phyloP scores from a whole-genome alignment of 345 rosid genomes.

The Dimocarpus longan region DNA sequence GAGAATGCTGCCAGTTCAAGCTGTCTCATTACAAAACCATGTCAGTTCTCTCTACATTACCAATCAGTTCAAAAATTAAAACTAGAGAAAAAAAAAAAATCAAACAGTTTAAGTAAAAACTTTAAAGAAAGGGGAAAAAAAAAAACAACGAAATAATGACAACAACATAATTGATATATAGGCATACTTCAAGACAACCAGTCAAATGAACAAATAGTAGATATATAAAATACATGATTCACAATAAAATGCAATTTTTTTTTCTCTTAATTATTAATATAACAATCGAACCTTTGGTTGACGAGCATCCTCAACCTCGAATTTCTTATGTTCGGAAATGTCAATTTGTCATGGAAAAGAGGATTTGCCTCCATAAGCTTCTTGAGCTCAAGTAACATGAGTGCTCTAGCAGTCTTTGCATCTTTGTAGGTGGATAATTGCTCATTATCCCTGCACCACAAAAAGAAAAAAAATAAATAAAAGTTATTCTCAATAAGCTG shows the following conservation, averaged over 20 bases:
- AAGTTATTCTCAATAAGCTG: conserved; percentile 11
- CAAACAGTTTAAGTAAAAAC: background rate
- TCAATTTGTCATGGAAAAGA: conserved; percentile 40
- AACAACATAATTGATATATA: background rate
- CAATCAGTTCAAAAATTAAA: background rate
- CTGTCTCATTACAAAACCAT: conserved; percentile 30
- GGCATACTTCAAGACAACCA: background rate
- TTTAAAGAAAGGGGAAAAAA: background rate
- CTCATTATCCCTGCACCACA: conserved; percentile 40
- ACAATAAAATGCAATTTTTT: background rate
- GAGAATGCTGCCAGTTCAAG: conserved; percentile 53
- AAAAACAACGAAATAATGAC: background rate
- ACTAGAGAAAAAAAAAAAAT: background rate
- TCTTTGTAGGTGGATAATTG: conserved; percentile 43
- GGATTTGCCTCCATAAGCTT: conserved; percentile 49
- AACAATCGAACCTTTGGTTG: conserved; percentile 40
- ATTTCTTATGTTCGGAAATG: conserved; percentile 36
- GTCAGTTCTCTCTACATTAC: background rate
- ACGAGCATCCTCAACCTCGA: conserved; percentile 39
- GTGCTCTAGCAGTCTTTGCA: conserved; percentile 39
- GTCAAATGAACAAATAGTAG: background rate
- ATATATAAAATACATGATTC: background rate
- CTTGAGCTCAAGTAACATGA: conserved; percentile 36
- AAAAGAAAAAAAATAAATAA: conserved; percentile 16
- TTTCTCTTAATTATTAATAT: background rate